Conservation (phyloP, 2,329 filamentous ascomycete species). For the Cordyceps militaris region DNA sequence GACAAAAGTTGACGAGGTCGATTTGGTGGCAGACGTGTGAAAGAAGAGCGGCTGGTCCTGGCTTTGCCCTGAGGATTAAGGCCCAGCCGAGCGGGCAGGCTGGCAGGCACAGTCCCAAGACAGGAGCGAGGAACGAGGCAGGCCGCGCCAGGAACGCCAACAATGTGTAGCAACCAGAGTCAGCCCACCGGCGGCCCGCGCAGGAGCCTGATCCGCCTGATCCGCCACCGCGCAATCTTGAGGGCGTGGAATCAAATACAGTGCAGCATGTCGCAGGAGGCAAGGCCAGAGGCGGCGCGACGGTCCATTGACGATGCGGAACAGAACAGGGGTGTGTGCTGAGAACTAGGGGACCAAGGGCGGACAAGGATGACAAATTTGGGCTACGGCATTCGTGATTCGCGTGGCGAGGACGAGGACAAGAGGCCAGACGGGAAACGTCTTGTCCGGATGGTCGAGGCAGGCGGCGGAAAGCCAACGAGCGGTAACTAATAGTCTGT, state of each 20-base stretch:
- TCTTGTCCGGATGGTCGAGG: neutral
- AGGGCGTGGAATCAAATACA: slow-evolving; percentile 6
- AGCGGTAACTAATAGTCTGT: no score
- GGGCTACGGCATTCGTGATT: neutral
- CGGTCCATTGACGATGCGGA: slow-evolving; percentile 1
- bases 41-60: slow-evolving; percentile 3
- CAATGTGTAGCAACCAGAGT: neutral
- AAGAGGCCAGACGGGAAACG: neutral
- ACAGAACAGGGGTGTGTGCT: neutral
- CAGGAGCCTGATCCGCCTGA: slow-evolving; percentile 12
- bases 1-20: neutral
- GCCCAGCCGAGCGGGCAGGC: slow-evolving; percentile 1
- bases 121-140: neutral
- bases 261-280: neutral
- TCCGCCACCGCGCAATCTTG: slow-evolving; percentile 13
- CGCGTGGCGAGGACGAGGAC: no score
- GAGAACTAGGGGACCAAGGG: neutral
- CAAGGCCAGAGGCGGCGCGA: neutral
- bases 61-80: slow-evolving; percentile 13
- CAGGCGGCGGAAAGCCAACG: neutral
- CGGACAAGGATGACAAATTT: neutral
- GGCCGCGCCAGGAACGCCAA: neutral
- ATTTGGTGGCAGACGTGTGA: neutral
- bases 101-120: neutral
- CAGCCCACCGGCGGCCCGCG: slow-evolving; percentile 7